These are phyloP conservation scores for Leishmania major DNA, from an alignment of 208 protist species.

Conservation along the genomic window DNA sequence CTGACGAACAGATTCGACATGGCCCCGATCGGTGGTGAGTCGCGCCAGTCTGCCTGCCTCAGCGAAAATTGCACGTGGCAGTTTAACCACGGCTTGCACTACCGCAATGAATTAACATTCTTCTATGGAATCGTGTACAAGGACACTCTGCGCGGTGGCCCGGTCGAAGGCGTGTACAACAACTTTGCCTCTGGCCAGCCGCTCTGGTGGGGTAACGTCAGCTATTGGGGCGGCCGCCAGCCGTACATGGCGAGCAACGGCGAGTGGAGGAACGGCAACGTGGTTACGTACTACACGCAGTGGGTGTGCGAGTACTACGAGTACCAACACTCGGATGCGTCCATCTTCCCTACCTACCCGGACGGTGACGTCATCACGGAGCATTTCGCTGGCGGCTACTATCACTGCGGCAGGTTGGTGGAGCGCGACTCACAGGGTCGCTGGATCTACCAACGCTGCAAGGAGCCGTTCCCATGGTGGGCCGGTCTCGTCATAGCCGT, in stretches of 20 bases:
- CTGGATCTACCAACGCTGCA: slow-evolving; percentile 50
- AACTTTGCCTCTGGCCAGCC: slow-evolving; percentile 41
- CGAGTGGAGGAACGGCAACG: slow-evolving; percentile 50
- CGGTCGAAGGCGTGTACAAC: slow-evolving; percentile 28
- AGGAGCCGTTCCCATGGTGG: slow-evolving; percentile 58
- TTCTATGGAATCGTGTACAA: slow-evolving; percentile 52
- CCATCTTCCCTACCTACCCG: slow-evolving; percentile 56
- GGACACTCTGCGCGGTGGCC: slow-evolving; percentile 12
- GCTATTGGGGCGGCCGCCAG: slow-evolving; percentile 52
- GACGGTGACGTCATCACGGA: slow-evolving; percentile 47
- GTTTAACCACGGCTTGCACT: slow-evolving; percentile 60
- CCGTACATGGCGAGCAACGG: slow-evolving; percentile 38
- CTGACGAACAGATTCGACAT: slow-evolving; percentile 22
- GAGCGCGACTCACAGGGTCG: slow-evolving; percentile 35
- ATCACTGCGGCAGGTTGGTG: slow-evolving; percentile 44
- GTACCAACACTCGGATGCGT: slow-evolving; percentile 44
- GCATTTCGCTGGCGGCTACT: slow-evolving; percentile 8
- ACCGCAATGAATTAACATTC: slow-evolving; percentile 51
- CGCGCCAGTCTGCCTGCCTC: slow-evolving; percentile 47
- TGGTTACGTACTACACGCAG: slow-evolving; percentile 42
- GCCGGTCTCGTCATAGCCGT: slow-evolving; percentile 50
- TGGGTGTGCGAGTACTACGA: slow-evolving; percentile 74
- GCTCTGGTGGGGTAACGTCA: slow-evolving; percentile 42
- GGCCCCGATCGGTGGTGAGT: slow-evolving; percentile 52
- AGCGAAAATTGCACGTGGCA: slow-evolving; percentile 47